A percentile compares a stretch with the other conserved stretches of the same genome.
phyloP scores from a whole-genome alignment of 2,329 filamentous ascomycete species.

The Coniochaeta pulveracea region DNA sequence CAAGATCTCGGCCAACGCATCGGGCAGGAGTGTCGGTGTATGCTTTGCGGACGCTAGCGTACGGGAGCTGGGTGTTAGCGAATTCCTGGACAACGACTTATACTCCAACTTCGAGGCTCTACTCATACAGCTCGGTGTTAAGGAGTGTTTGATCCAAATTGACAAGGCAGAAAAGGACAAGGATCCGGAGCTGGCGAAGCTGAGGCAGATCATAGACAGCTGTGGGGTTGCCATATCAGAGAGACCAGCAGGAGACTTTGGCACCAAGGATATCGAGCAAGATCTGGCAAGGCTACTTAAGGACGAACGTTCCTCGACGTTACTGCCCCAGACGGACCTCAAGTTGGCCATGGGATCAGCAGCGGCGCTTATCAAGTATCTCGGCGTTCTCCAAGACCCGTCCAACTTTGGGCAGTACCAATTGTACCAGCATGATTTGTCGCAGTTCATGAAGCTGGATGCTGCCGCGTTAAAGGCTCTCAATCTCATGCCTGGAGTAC shows the following conservation, averaged over 20 bases:
- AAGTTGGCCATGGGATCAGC: constrained; percentile 96
- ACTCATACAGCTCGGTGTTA: constrained; percentile 90
- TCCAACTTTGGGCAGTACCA: constrained; percentile 97
- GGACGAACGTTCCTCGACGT: constrained; percentile 67
- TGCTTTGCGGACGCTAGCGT: constrained; percentile 98
- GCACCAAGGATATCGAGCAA: constrained; percentile 86
- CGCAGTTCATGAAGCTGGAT: constrained; percentile 97
- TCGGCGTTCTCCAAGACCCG: constrained; percentile 78
- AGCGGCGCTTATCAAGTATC: constrained; percentile 86
- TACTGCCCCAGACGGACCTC: constrained; percentile 79
- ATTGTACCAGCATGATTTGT: constrained; percentile 91
- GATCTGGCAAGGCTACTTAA: constrained; percentile 80
- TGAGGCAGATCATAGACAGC: constrained; percentile 80
- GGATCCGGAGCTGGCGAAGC: constrained; percentile 78
- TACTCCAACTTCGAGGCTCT: constrained; percentile 97
- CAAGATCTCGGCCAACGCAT: constrained; percentile 80
- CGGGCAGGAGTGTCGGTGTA: constrained; percentile 75
- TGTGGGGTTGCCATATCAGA: constrained; percentile 87
- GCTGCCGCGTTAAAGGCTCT: constrained; percentile 87
- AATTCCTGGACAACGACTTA: constrained; percentile 97
- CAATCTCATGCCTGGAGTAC: constrained; percentile 91
- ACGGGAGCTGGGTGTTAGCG: constrained; percentile 87
- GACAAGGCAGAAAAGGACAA: constrained; percentile 74
- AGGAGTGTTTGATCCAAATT: constrained; percentile 78
- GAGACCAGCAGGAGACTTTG: constrained; percentile 66